A percentile compares a stretch with the other conserved stretches of the same genome.
phyloP scores from a whole-genome alignment of 768 basidiomycete genomes.

The Kwoniella europaea region DNA sequence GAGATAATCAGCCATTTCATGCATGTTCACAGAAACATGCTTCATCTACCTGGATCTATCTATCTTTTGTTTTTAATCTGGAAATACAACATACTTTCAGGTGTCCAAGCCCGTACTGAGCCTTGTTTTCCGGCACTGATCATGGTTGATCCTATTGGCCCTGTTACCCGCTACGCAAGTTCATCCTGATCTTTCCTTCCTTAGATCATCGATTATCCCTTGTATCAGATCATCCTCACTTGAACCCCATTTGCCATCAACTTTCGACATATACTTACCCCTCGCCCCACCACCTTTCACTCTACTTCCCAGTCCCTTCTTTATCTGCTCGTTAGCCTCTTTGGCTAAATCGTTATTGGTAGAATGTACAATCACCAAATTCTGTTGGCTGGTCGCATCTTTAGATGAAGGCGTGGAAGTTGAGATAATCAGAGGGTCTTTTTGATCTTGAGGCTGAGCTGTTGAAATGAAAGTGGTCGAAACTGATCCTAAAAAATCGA shows the following conservation, averaged over 20 bases:
- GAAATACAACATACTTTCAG: no score
- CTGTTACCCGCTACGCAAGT: no score
- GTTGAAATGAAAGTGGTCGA: constrained; percentile 5
- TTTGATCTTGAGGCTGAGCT: background rate
- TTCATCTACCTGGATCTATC: no score
- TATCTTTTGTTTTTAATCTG: no score
- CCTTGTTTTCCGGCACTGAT: no score
- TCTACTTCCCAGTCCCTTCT: constrained; percentile 40
- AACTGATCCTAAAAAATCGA: constrained; percentile 45
- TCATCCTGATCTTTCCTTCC: background rate
- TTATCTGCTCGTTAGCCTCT: constrained; percentile 41
- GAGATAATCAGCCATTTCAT: no score
- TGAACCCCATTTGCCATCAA: constrained; percentile 52
- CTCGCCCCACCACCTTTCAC: constrained; percentile 57
- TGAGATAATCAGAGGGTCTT: background rate
- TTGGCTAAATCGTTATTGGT: constrained; percentile 48
- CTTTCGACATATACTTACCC: constrained; percentile 54
- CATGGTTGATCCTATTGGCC: no score
- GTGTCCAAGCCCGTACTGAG: no score
- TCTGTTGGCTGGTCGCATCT: background rate
- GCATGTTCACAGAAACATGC: no score
- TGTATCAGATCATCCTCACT: constrained; percentile 29
- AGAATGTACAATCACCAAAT: constrained; percentile 44
- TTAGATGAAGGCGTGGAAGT: constrained; percentile 9
- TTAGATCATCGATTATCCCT: constrained; percentile 20